Conservation (phyloP, 306 rosid genomes). For the Pyrus pyrifolia region DNA sequence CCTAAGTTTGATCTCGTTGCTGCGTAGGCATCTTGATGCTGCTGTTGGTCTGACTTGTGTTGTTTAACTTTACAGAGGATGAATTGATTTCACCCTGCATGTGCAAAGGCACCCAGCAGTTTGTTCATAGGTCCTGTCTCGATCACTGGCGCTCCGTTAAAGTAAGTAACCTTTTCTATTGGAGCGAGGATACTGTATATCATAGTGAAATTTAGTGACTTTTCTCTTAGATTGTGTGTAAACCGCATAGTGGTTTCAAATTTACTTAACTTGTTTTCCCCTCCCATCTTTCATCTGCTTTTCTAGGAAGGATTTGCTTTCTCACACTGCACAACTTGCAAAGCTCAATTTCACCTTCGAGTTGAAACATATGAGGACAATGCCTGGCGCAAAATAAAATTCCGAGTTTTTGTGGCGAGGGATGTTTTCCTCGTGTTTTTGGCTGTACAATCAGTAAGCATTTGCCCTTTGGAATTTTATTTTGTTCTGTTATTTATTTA, state of each 20-base stretch:
- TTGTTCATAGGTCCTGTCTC: slow-evolving; percentile 95
- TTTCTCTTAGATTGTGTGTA: neutral
- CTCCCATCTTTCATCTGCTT: neutral
- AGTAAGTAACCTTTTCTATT: slow-evolving; percentile 35
- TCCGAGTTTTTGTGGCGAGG: slow-evolving; percentile 90
- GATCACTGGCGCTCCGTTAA: slow-evolving; percentile 99
- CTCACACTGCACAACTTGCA: slow-evolving; percentile 98
- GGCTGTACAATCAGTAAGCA: slow-evolving; percentile 94
- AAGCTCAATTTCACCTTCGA: slow-evolving; percentile 89
- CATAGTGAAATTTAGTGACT: neutral
- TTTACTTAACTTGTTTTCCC: neutral
- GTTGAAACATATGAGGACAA: slow-evolving; percentile 77
- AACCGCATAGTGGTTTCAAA: neutral
- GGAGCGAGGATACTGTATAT: neutral
- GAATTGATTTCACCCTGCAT: slow-evolving; percentile 95
- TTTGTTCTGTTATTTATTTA: too few relatives aligned
- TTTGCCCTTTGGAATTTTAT: neutral
- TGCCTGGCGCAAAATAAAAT: slow-evolving; percentile 82
- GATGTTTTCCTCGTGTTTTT: slow-evolving; percentile 93
- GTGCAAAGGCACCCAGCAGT: slow-evolving; percentile 99
- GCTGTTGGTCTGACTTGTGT: slow-evolving; percentile 6
- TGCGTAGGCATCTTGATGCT: neutral
- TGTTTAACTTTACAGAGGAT: slow-evolving; percentile 54
- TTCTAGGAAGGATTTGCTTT: slow-evolving; percentile 94
- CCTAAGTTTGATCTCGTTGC: neutral